These are phyloP conservation scores for Carex pumila DNA, from an alignment of 176 grass and related monocot genomes.

Conservation along the genomic window DNA sequence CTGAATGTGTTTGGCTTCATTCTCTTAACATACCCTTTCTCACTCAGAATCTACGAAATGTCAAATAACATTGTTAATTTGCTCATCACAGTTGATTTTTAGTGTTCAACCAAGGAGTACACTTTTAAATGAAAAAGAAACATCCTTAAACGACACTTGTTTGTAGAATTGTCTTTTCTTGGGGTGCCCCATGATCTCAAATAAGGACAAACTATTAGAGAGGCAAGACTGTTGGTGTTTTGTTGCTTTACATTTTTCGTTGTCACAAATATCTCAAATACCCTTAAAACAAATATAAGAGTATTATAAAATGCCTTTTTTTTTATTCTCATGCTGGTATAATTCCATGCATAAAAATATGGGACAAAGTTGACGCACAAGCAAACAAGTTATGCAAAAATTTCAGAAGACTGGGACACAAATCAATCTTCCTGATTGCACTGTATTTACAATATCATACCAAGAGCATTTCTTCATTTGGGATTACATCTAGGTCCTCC, in stretches of 20 bases:
- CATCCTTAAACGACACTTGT: neutral
- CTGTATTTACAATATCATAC: constrained; percentile 31
- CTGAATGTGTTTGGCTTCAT: constrained; percentile 91
- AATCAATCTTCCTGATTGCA: neutral
- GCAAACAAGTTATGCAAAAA: neutral
- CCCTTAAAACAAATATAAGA: no score
- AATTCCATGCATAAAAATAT: neutral
- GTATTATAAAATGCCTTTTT: neutral
- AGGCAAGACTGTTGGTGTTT: neutral
- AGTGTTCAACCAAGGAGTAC: neutral
- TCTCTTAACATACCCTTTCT: constrained; percentile 93
- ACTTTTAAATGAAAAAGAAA: neutral
- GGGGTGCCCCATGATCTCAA: neutral
- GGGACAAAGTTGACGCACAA: neutral
- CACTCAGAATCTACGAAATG: constrained; percentile 67
- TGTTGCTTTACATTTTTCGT: neutral
- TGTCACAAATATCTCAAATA: no score
- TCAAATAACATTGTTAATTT: neutral
- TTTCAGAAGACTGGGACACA: neutral
- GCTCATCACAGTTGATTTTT: neutral
- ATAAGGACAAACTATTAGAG: neutral
- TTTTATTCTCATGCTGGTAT: neutral
- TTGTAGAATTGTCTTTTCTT: neutral
- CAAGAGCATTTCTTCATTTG: constrained; percentile 96
- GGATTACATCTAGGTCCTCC: constrained; percentile 94